Evolutionary conservation across 1,284 basidiomycete genomes (phyloP).

Genomic region (Puccinia novopanici): DNA sequence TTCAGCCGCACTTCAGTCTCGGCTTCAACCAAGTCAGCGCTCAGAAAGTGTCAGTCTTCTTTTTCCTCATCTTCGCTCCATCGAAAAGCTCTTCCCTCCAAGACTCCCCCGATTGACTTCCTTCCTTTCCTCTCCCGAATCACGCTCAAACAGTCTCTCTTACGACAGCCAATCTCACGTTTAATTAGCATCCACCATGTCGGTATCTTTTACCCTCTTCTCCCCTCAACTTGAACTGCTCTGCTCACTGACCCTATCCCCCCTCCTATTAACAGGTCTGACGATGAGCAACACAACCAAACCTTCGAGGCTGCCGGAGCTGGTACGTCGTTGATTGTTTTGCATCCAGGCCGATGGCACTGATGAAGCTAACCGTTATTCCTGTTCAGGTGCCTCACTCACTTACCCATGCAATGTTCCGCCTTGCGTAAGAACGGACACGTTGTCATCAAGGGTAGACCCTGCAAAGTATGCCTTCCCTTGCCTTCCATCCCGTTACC

Average conservation of each 20-base stretch:
- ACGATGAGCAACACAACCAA: slow-evolving; percentile 87
- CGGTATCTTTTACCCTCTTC: neutral
- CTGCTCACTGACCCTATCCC: neutral
- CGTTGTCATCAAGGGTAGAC: slow-evolving; percentile 96
- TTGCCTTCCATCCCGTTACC: neutral
- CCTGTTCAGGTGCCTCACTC: slow-evolving; percentile 41
- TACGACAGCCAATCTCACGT: slow-evolving; percentile 14
- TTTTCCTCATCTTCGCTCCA: no score
- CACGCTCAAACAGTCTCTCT: neutral
- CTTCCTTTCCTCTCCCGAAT: no score
- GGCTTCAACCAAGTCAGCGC: no score
- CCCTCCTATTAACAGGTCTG: slow-evolving; percentile 58
- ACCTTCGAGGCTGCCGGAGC: slow-evolving; percentile 71
- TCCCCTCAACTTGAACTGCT: neutral
- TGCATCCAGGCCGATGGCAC: neutral
- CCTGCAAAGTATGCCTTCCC: slow-evolving; percentile 73
- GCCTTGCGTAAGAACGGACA: slow-evolving; percentile 87
- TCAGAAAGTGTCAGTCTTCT: no score
- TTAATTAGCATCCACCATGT: slow-evolving; percentile 16
- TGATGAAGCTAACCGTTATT: neutral
- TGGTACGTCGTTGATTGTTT: slow-evolving; percentile 16
- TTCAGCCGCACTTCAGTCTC: no score
- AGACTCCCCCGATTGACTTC: no score
- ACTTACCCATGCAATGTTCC: slow-evolving; percentile 81
- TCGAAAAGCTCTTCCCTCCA: no score